Base-by-base conservation (phyloP, 805 yeast genomes). In the Starmerella asiatica region DNA sequence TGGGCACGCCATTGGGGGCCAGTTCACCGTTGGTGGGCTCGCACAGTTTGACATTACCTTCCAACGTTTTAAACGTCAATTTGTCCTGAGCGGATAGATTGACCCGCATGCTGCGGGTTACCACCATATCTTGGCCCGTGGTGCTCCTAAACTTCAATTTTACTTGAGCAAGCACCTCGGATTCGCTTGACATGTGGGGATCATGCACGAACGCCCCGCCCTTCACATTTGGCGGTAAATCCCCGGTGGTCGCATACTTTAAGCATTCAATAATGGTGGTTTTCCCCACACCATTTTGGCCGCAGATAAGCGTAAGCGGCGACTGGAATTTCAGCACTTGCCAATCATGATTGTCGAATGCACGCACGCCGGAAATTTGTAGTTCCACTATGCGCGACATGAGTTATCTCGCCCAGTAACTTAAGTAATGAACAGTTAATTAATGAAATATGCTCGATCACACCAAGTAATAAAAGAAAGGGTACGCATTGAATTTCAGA, bases 191-290 rank as follows among this genome's bases (percentile, higher is more conserved):
- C 45, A 61, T 55, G 37, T 77, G 75, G 0, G 98, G 97, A 62
- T 91, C 98, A 53, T 85, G 91, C 6, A 91, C 72, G 57, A 91
- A 91, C 1, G 96, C 97, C 7, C 97, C 97, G 38, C 94, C 94
- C 56, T 82, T 85, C 32, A 86, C 76, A 54, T 88, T 86, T 0
- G 98, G 98, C 1, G 99, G 99, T 43, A 86, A 63, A 54, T 80
- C 91, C 8, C 97, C 97, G 0, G 98, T 88, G 9, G 98, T 84
- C 17, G 93, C 88, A 59, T 85, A 91, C 56, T 85, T 73, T 44
- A 91, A 65, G 56, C 96, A 85, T 59, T 91, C 99, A 46, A 91
- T 93, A 42, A 91, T 77, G 1, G 97, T 86, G 55, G 97, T 91
- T 57, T 91, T 88, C 9, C 98, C 98, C 21, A 94, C 79, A 24